Percentiles rank a stretch among this genome's conserved stretches.
Evolutionary conservation across 2,329 filamentous ascomycete genomes (phyloP).

Genomic region (Sclerotinia trifoliorum): DNA sequence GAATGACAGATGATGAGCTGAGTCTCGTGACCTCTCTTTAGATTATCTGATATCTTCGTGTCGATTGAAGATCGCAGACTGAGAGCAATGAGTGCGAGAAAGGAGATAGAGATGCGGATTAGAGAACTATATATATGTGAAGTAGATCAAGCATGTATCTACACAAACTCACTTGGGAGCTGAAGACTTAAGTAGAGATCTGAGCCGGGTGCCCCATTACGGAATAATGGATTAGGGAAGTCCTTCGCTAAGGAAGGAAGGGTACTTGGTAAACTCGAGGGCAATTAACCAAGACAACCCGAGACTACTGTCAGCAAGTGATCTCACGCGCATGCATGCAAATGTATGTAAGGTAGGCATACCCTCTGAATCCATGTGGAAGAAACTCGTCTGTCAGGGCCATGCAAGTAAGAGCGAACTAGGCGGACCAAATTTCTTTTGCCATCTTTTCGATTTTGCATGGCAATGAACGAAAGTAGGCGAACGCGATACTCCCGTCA

Average conservation of each 20-base stretch:
- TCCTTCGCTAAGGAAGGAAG: not conserved
- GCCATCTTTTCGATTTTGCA: not conserved
- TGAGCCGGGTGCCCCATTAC: not conserved
- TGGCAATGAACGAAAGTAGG: not conserved
- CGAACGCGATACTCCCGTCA: not conserved
- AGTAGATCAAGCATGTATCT: not conserved
- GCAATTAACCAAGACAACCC: not conserved
- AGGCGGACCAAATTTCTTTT: slow-evolving; percentile 1
- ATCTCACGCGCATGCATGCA: slow-evolving; percentile 23
- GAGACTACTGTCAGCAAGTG: slow-evolving; percentile 20
- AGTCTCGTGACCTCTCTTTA: slow-evolving; percentile 1
- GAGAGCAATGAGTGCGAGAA: not conserved
- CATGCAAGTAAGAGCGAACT: slow-evolving; percentile 7
- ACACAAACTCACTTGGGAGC: slow-evolving; percentile 18
- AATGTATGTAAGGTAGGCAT: slow-evolving; percentile 1
- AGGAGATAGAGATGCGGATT: not conserved
- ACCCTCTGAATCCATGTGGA: slow-evolving; percentile 11
- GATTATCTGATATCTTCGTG: not conserved
- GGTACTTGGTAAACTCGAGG: slow-evolving; percentile 6
- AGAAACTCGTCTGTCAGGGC: slow-evolving; percentile 19
- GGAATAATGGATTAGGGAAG: not conserved
- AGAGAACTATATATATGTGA: slow-evolving; percentile 3
- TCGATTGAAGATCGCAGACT: not conserved
- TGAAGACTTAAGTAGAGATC: slow-evolving; percentile 26
- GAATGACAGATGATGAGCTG: not conserved